These are phyloP conservation scores for Neofusicoccum kwambonambiense DNA, from an alignment of 2,329 filamentous ascomycete species.

Conservation along the genomic window DNA sequence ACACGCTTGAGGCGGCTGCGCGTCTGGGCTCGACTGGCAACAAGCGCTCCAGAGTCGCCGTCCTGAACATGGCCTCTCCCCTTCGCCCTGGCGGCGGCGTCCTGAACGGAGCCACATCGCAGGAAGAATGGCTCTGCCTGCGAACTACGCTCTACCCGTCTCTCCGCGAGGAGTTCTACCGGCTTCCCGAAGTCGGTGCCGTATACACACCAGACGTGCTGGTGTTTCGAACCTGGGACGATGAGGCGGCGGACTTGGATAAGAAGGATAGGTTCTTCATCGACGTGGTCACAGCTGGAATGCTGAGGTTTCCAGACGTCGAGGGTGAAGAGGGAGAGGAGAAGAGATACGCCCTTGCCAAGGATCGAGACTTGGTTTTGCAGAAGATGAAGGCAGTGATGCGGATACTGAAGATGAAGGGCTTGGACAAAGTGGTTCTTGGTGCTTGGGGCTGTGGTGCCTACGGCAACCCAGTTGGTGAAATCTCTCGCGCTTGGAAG, in stretches of 20 bases:
- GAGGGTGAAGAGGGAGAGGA: slow-evolving; percentile 35
- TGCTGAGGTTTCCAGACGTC: slow-evolving; percentile 58
- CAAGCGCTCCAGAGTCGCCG: slow-evolving; percentile 43
- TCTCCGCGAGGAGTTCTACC: slow-evolving; percentile 58
- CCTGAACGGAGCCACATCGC: slow-evolving; percentile 57
- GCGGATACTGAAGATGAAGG: slow-evolving; percentile 50
- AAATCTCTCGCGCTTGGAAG: slow-evolving; percentile 58
- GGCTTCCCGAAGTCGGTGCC: slow-evolving; percentile 57
- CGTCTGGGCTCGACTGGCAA: slow-evolving; percentile 25
- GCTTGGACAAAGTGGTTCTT: slow-evolving; percentile 53
- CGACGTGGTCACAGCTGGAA: slow-evolving; percentile 58
- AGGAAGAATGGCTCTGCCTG: slow-evolving; percentile 63
- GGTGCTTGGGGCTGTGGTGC: slow-evolving; percentile 67
- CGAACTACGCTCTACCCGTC: slow-evolving; percentile 61
- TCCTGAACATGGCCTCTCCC: slow-evolving; percentile 65
- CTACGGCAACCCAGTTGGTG: slow-evolving; percentile 60
- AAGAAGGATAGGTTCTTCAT: slow-evolving; percentile 57
- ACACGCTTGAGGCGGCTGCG: slow-evolving; percentile 56
- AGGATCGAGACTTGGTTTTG: slow-evolving; percentile 52
- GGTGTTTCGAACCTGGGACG: slow-evolving; percentile 52
- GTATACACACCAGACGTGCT: slow-evolving; percentile 60
- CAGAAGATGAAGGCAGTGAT: slow-evolving; percentile 60
- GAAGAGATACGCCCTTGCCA: slow-evolving; percentile 43
- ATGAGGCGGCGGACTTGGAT: slow-evolving; percentile 38
- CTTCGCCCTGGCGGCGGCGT: slow-evolving; percentile 62